These are phyloP conservation scores for Flammula alnicola DNA, from an alignment of 1,284 basidiomycete species.

Conservation along the genomic window DNA sequence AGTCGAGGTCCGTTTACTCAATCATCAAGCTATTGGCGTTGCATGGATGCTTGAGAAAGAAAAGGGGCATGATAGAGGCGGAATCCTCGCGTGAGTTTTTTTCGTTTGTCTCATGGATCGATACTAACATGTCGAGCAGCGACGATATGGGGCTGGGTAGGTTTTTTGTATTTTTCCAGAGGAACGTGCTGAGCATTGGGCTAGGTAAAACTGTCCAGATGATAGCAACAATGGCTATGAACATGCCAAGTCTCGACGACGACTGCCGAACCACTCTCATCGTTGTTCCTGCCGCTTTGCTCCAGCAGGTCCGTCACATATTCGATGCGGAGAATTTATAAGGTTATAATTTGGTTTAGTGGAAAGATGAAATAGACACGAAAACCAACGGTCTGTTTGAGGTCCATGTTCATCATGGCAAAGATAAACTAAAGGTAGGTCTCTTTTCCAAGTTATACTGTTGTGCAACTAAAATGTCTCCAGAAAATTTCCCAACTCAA, in stretches of 20 bases:
- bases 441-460: background rate
- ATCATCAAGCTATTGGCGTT: slow-evolving; percentile 77
- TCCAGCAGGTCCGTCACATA: slow-evolving; percentile 54
- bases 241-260: slow-evolving; percentile 53
- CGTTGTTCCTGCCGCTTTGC: slow-evolving; percentile 70
- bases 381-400: slow-evolving; percentile 69
- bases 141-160: slow-evolving; percentile 91
- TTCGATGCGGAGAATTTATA: background rate
- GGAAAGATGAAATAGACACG: slow-evolving; percentile 69
- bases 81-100: slow-evolving; percentile 71
- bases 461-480: background rate
- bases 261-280: slow-evolving; percentile 59
- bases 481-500: slow-evolving; percentile 46
- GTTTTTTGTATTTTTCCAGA: background rate
- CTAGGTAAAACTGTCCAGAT: slow-evolving; percentile 72
- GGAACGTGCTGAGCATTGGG: slow-evolving; percentile 6
- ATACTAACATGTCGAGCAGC: slow-evolving; percentile 31
- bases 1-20: slow-evolving; percentile 66
- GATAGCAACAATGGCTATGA: slow-evolving; percentile 72
- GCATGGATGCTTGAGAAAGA: slow-evolving; percentile 73
- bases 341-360: slow-evolving; percentile 41
- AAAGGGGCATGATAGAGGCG: slow-evolving; percentile 54
- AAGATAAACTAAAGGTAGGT: slow-evolving; percentile 60
- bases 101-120: slow-evolving; percentile 2
- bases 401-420: slow-evolving; percentile 69